Evolutionary conservation across 129 eudicot species (phyloP).

Genomic region (Flaveria linearis): DNA sequence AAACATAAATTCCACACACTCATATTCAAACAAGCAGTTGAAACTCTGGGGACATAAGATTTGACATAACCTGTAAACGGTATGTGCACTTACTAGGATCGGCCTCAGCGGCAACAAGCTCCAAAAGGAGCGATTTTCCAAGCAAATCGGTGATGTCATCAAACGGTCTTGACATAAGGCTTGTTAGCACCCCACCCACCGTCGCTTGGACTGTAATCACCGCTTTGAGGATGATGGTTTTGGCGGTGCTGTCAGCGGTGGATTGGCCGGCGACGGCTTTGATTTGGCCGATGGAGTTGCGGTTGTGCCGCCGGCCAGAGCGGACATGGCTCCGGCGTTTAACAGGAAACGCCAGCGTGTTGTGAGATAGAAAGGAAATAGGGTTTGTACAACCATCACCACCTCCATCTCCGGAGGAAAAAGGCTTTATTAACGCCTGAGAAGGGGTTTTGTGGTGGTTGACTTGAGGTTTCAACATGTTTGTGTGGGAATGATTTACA

Average conservation of each 20-base stretch:
- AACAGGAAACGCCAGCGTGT: conserved; percentile 22
- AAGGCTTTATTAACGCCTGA: conserved; percentile 3
- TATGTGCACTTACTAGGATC: conserved; percentile 52
- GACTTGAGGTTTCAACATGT: conserved; percentile 34
- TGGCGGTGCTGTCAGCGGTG: background rate
- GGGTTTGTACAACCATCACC: conserved; percentile 8
- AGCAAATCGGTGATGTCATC: conserved; percentile 56
- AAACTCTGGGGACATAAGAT: too few relatives aligned
- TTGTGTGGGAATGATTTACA: background rate
- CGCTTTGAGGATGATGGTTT: conserved; percentile 38
- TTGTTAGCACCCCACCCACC: conserved; percentile 45
- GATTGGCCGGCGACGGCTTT: conserved; percentile 22
- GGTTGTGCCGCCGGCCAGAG: background rate
- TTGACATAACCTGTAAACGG: too few relatives aligned
- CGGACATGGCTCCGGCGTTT: conserved; percentile 8
- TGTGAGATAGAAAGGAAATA: conserved; percentile 25
- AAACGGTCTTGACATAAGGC: conserved; percentile 36
- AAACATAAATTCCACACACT: too few relatives aligned
- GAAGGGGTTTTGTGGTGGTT: conserved; percentile 9
- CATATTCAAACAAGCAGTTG: too few relatives aligned
- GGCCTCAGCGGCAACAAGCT: conserved; percentile 64
- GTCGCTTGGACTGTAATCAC: conserved; percentile 48
- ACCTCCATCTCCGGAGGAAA: conserved; percentile 11
- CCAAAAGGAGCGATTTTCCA: conserved; percentile 60
- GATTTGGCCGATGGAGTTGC: background rate